Conservation (phyloP, 2,329 filamentous ascomycete genomes). For the Cordyceps cateniannulata region DNA sequence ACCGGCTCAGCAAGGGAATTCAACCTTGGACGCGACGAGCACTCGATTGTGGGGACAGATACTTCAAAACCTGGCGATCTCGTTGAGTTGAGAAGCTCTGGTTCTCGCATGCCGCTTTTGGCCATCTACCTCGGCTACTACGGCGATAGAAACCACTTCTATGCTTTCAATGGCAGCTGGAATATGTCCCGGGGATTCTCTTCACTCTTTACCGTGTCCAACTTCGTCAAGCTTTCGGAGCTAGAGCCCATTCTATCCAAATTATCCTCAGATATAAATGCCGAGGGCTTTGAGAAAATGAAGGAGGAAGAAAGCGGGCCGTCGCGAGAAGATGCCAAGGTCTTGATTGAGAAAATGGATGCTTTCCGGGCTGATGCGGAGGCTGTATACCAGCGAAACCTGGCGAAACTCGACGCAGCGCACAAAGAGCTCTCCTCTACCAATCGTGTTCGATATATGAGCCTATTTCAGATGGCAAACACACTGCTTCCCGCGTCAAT, state of each 20-base stretch:
- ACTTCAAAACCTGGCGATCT: slow-evolving; percentile 15
- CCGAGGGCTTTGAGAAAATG: slow-evolving; percentile 27
- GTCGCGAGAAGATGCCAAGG: slow-evolving; percentile 34
- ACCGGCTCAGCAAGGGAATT: slow-evolving; percentile 4
- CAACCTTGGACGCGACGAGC: slow-evolving; percentile 2
- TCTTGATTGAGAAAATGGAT: slow-evolving; percentile 41
- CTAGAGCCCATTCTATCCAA: slow-evolving; percentile 31
- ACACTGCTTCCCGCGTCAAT: slow-evolving; percentile 32
- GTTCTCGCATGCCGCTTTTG: slow-evolving; percentile 40
- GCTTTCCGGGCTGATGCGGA: slow-evolving; percentile 38
- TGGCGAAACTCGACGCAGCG: slow-evolving; percentile 41
- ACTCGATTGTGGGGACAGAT: slow-evolving; percentile 8
- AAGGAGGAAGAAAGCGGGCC: slow-evolving; percentile 34
- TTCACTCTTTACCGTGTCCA: slow-evolving; percentile 43
- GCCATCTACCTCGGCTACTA: slow-evolving; percentile 48
- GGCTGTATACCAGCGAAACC: slow-evolving; percentile 40
- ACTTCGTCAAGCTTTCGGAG: slow-evolving; percentile 37
- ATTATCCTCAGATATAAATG: slow-evolving; percentile 23
- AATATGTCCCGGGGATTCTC: slow-evolving; percentile 34
- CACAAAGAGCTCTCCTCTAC: slow-evolving; percentile 33
- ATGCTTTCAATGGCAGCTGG: slow-evolving; percentile 46
- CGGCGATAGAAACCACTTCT: slow-evolving; percentile 47
- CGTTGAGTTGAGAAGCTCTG: slow-evolving; percentile 27
- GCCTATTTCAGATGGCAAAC: slow-evolving; percentile 44
- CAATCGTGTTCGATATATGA: slow-evolving; percentile 37